Conservation (phyloP, 805 yeast species). For the Hanseniaspora mollemarum region DNA sequence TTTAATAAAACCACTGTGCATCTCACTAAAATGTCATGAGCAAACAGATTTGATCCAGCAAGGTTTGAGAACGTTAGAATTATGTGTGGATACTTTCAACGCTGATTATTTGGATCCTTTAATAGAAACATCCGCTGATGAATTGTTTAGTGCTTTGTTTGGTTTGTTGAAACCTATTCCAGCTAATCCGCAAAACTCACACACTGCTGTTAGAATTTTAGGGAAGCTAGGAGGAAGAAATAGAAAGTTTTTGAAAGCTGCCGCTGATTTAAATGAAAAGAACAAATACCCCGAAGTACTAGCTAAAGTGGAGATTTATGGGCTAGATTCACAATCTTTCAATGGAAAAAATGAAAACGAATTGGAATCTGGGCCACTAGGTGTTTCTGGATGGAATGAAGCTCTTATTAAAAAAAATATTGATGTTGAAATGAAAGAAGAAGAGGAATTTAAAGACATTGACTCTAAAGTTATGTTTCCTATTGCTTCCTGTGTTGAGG, state of each 20-base stretch:
- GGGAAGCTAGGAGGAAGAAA: conserved; percentile 97
- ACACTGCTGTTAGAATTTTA: conserved; percentile 80
- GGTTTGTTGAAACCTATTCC: conserved; percentile 84
- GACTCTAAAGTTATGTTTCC: conserved; percentile 46
- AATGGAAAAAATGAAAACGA: not conserved
- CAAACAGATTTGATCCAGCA: conserved; percentile 69
- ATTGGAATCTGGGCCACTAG: conserved; percentile 10
- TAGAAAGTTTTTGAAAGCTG: conserved; percentile 69
- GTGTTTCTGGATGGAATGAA: conserved; percentile 11
- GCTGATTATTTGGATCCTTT: conserved; percentile 96
- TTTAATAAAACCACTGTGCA: conserved; percentile 81
- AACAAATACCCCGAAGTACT: conserved; percentile 54
- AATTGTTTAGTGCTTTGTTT: conserved; percentile 89
- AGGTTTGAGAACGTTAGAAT: conserved; percentile 85
- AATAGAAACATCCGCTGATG: conserved; percentile 89
- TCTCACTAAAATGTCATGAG: conserved; percentile 78
- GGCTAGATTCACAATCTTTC: conserved; percentile 33
- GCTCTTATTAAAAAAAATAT: not conserved
- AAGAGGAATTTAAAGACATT: conserved; percentile 25
- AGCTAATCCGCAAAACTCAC: conserved; percentile 87
- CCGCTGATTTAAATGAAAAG: conserved; percentile 48
- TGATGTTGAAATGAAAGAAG: not conserved
- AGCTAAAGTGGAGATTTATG: conserved; percentile 61
- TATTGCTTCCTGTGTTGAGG: conserved; percentile 68
- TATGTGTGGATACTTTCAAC: conserved; percentile 91